Evolutionary conservation across 2,329 filamentous ascomycete genomes (phyloP).

Genomic region (Chrysoporthe austroafricana): DNA sequence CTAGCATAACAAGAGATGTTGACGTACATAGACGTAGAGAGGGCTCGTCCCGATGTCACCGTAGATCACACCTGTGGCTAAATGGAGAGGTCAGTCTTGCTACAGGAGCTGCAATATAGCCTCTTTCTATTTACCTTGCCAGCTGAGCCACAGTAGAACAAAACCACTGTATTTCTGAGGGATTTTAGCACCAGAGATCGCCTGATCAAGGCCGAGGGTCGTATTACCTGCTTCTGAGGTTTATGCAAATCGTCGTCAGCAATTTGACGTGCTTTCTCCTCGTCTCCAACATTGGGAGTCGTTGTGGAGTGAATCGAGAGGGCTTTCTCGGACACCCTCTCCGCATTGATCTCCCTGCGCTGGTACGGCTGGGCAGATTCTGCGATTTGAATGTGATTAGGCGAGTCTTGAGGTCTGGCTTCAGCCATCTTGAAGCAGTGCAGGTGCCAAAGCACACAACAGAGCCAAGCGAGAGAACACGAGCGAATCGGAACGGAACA

Average conservation of each 20-base stretch:
- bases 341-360: not conserved
- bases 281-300: not conserved
- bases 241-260: conserved; percentile 11
- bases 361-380: not conserved
- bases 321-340: not conserved
- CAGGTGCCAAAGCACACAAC: not conserved
- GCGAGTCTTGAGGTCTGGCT: not conserved
- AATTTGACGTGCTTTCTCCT: conserved; percentile 17
- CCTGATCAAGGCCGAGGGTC: too few relatives aligned
- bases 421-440: not conserved
- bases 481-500: not conserved
- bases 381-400: not conserved
- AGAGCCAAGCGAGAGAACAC: not conserved
- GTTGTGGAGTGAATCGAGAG: not conserved
- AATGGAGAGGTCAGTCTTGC: conserved; percentile 47
- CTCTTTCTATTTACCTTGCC: not conserved
- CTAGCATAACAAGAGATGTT: not conserved
- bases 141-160: conserved; percentile 30
- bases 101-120: not conserved
- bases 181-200: not conserved
- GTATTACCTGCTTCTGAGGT: conserved; percentile 10
- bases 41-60: conserved; percentile 68
- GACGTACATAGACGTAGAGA: conserved; percentile 51
- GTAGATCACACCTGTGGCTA: conserved; percentile 69
- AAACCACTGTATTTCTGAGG: conserved; percentile 33